phyloP scores from a whole-genome alignment of 176 grass and related monocot genomes.

The Oryza glumipatula region DNA sequence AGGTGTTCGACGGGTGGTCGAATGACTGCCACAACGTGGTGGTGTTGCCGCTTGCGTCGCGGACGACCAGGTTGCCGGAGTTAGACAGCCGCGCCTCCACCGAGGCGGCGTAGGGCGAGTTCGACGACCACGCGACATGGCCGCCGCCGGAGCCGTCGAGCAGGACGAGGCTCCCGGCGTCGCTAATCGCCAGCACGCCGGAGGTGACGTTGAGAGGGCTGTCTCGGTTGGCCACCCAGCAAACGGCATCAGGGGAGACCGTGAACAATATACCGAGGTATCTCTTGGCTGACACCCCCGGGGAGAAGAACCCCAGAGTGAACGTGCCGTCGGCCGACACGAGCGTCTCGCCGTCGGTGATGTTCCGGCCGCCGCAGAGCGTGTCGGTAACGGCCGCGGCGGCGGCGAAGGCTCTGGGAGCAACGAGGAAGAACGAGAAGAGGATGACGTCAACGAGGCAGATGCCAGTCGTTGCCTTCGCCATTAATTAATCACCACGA shows the following conservation, averaged over 20 bases:
- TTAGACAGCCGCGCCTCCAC: neutral
- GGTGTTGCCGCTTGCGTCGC: neutral
- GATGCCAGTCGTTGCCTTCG: too few relatives aligned
- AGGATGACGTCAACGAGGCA: too few relatives aligned
- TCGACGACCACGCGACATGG: constrained; percentile 15
- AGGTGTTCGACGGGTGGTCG: constrained; percentile 57
- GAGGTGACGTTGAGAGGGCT: neutral
- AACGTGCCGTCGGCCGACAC: constrained; percentile 33
- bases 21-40: constrained; percentile 50
- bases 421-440: too few relatives aligned
- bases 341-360: constrained; percentile 30
- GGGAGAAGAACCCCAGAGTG: constrained; percentile 49
- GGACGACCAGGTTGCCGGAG: constrained; percentile 27
- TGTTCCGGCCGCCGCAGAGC: neutral
- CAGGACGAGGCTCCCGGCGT: neutral
- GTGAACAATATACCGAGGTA: constrained; percentile 51
- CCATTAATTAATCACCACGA: too few relatives aligned
- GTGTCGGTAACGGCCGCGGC: neutral
- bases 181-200: neutral
- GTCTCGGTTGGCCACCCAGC: constrained; percentile 53
- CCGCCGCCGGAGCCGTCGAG: neutral
- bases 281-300: neutral
- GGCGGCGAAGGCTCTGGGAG: neutral
- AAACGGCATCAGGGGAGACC: neutral
- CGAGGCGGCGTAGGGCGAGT: neutral